Base-by-base conservation (phyloP, 2,329 filamentous ascomycete genomes). In the Thelonectria rubi region DNA sequence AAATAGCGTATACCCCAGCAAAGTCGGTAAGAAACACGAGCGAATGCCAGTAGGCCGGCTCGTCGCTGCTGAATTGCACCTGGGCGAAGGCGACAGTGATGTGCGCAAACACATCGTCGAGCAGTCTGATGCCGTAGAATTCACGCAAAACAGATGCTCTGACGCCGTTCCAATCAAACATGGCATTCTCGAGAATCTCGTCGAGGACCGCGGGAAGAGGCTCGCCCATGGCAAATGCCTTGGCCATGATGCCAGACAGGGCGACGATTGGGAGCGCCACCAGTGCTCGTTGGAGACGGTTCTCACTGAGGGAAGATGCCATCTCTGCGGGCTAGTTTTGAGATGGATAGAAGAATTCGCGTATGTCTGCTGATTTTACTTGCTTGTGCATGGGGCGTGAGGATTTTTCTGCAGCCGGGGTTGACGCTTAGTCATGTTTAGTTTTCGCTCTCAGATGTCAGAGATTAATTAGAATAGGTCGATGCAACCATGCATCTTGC, bases 1-100 rank as follows among this genome's bases (percentile, higher is more conserved):
- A 18, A 14, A 75, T 64, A 26, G 68, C 66, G 46, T 71, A 74
- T 55, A 75, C 51, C 8, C 69, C 66, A 24, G 63, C 69, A 51
- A 64, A 72, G 3, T 75, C 73, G 0, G 66, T 66, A 7, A 75
- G 46, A 15, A 75, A 74, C 11, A 73, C 60, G 6, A 74, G 34
- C 3, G 66, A 64, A 15, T 75, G 72, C 69, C 72, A 74, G 17
- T 74, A 75, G 0, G 67, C 63, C 10, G 34, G 21, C 0, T 56
- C 51, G 8, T 71, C 63, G 1, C 60, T 53, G n/a, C 62, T 65
- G 42, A 73, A 69, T 14, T 72, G 65, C 26, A 75, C 4, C 24
- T 72, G 66, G 0, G 64, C 60, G 49, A 75, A 75, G 0, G 63
- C 65, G 11, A 65, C 54, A 0, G 67, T 64, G 0, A 72, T 65